Evolutionary conservation across 768 basidiomycete species (phyloP).

Genomic region (Coprinopsis marcescibilis): DNA sequence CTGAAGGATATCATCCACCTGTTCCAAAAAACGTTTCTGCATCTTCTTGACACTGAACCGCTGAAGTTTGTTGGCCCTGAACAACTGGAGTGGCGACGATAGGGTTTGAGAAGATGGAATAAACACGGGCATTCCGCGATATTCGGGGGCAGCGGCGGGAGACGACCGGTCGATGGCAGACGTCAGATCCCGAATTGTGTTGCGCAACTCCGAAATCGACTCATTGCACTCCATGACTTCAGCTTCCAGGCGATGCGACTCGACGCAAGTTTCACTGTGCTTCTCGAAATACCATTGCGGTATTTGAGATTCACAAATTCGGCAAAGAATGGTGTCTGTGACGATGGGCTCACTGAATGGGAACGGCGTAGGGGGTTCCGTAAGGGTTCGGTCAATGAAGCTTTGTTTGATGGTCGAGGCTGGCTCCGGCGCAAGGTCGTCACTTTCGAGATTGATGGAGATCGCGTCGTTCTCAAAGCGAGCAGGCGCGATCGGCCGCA

Average conservation of each 20-base stretch:
- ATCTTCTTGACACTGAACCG: slow-evolving; percentile 75
- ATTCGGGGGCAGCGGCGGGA: slow-evolving; percentile 64
- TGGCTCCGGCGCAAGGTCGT: slow-evolving; percentile 38
- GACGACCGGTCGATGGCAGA: slow-evolving; percentile 71
- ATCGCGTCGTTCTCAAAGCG: slow-evolving; percentile 64
- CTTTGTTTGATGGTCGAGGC: slow-evolving; percentile 34
- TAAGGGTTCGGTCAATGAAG: slow-evolving; percentile 26
- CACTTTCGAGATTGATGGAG: slow-evolving; percentile 50
- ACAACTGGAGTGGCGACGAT: slow-evolving; percentile 71
- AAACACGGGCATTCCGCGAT: slow-evolving; percentile 84
- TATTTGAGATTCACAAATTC: slow-evolving; percentile 95
- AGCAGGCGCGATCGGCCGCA: slow-evolving; percentile 73
- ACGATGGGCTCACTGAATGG: slow-evolving; percentile 75
- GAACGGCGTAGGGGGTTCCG: slow-evolving; percentile 61
- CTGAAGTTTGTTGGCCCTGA: slow-evolving; percentile 74
- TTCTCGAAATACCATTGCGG: slow-evolving; percentile 99
- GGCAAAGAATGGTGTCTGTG: slow-evolving; percentile 82
- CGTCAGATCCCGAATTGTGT: slow-evolving; percentile 75
- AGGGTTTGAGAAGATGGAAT: slow-evolving; percentile 66
- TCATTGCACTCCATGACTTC: slow-evolving; percentile 95
- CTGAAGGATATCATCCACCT: slow-evolving; percentile 81
- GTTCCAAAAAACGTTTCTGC: slow-evolving; percentile 75
- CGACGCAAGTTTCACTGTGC: slow-evolving; percentile 98
- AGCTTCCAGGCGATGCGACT: slow-evolving; percentile 92
- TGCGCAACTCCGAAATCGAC: slow-evolving; percentile 78